These are phyloP conservation scores for Tetrapisispora nanseiensis DNA, from an alignment of 805 yeast species.

Conservation along the genomic window DNA sequence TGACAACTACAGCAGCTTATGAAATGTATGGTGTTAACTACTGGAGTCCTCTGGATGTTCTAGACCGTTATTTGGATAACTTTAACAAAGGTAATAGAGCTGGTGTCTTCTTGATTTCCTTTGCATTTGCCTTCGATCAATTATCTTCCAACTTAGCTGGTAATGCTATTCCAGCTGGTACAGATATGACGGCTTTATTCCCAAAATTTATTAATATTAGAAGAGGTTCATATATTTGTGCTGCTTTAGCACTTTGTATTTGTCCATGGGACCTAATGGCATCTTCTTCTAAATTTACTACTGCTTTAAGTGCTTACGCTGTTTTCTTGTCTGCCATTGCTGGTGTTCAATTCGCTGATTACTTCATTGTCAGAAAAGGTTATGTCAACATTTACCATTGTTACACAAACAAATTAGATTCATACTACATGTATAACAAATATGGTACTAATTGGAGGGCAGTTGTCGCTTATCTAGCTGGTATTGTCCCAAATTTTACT, in stretches of 20 bases:
- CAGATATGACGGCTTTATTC: slow-evolving; percentile 57
- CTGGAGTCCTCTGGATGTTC: slow-evolving; percentile 81
- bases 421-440: slow-evolving; percentile 49
- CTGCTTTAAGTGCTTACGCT: slow-evolving; percentile 71
- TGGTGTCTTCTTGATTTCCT: slow-evolving; percentile 67
- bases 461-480: slow-evolving; percentile 65
- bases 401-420: slow-evolving; percentile 39
- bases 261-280: slow-evolving; percentile 79
- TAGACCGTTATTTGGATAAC: slow-evolving; percentile 50
- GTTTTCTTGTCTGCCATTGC: slow-evolving; percentile 78
- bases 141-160: slow-evolving; percentile 70
- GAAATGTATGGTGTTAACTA: slow-evolving; percentile 54
- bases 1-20: slow-evolving; percentile 72
- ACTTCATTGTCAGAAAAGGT: slow-evolving; percentile 66
- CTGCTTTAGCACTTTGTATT: slow-evolving; percentile 55
- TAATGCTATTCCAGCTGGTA: slow-evolving; percentile 62
- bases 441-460: slow-evolving; percentile 81
- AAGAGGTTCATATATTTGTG: slow-evolving; percentile 75
- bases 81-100: slow-evolving; percentile 52
- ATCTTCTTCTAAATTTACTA: slow-evolving; percentile 63
- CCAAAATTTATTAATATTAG: slow-evolving; percentile 62
- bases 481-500: slow-evolving; percentile 73
- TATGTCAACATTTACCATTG: slow-evolving; percentile 52
- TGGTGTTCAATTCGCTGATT: slow-evolving; percentile 64
- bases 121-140: slow-evolving; percentile 66